These are phyloP conservation scores for Lactarius sp. DNA, from an alignment of 768 basidiomycete species.

Conservation along the genomic window DNA sequence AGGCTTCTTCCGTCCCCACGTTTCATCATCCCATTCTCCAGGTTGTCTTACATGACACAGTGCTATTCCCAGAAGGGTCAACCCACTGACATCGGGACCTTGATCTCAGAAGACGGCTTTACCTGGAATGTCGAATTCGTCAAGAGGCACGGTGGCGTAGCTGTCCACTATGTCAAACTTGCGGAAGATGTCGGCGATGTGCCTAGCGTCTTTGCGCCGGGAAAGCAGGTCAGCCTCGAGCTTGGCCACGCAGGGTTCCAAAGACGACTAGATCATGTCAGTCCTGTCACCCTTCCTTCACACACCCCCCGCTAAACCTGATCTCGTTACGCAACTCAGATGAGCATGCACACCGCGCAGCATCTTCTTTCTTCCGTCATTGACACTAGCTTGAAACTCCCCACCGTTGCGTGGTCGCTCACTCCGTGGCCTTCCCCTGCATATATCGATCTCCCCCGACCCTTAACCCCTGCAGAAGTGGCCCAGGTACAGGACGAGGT, in stretches of 20 bases:
- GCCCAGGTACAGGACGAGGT: constrained; percentile 53
- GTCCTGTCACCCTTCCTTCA: constrained; percentile 27
- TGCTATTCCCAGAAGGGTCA: constrained; percentile 85
- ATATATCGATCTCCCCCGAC: constrained; percentile 72
- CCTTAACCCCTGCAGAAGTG: constrained; percentile 62
- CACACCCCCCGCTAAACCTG: not conserved
- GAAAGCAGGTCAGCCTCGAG: constrained; percentile 47
- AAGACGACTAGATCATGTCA: constrained; percentile 69
- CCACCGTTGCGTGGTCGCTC: constrained; percentile 81
- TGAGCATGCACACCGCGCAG: constrained; percentile 82
- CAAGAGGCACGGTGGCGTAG: constrained; percentile 64
- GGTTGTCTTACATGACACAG: constrained; percentile 67
- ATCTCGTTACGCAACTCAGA: constrained; percentile 37
- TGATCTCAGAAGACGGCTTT: constrained; percentile 42
- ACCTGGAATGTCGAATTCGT: constrained; percentile 59
- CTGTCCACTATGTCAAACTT: constrained; percentile 64
- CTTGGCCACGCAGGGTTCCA: constrained; percentile 57
- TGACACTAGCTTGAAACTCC: constrained; percentile 55
- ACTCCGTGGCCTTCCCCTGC: constrained; percentile 60
- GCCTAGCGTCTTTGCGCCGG: constrained; percentile 44
- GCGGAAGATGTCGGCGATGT: constrained; percentile 40
- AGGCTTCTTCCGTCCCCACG: constrained; percentile 47
- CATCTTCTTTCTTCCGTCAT: constrained; percentile 80
- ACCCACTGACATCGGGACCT: constrained; percentile 63
- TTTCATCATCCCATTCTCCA: constrained; percentile 51